Evolutionary conservation across 345 rosid genomes (phyloP), one percentile per base, ranked within the genome.

Genomic region (Kernera saxatilis): DNA sequence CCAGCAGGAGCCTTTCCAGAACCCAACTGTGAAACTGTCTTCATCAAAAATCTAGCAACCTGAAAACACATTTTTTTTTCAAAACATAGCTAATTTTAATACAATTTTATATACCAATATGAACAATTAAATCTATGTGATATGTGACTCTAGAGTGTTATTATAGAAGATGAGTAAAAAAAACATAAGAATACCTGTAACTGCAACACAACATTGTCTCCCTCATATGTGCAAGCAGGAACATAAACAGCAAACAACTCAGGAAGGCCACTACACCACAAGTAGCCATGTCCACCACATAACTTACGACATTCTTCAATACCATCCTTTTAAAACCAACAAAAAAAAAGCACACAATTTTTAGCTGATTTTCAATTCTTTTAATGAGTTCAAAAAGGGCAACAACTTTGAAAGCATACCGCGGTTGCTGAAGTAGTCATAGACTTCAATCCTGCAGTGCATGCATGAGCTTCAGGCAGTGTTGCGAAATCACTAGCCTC

Each of bases 281-380:
- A 83, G 78, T 93, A 93, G 52, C 98, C 98, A 80, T 93, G 98
- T 58, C 98, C 97, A 74, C 98, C 98, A 56, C 97, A 93, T 62
- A 93, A 76, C 77, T 93, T 91, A 65, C 97, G 83, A 54, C 96
- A 91, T 80, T 93, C 98, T 86, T 93, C 98, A 72, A 93, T 91
- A 4, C 73, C 97, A 85, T 93, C 98, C 78, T 70, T 1, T 70
- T 1, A 39, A 29, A 29, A 2, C 26, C 13, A 71, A 21, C 5
- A 49, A 49, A n/a, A 8, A 15, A 3, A 1, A n/a, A n/a, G n/a
- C n/a, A 44, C 23, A 5, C 25, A 21, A 19, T 2, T 25, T 57
- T n/a, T 7, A 57, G 25, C 5, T 35, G 48, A 35, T 48, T 12
- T 49, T 27, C n/a, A 46, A 35, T 25, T 44, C 0, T 46, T 17